phyloP scores from a whole-genome alignment of 192 early-diverging fungal species.

The Backusella liffmaniae region DNA sequence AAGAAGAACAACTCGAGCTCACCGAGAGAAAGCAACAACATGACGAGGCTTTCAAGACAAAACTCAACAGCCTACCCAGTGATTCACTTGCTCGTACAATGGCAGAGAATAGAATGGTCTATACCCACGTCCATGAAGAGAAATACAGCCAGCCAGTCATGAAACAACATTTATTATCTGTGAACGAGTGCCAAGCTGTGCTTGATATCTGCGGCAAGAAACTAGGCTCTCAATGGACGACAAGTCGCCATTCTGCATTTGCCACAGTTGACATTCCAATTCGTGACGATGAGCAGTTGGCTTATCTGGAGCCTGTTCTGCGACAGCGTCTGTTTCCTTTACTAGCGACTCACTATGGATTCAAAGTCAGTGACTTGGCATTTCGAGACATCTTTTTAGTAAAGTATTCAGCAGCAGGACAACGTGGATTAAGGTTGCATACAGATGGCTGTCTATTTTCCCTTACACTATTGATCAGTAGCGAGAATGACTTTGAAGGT shows the following conservation, averaged over 20 bases:
- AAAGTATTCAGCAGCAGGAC: conserved; percentile 43
- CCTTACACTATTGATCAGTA: conserved; percentile 51
- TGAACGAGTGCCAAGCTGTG: conserved; percentile 29
- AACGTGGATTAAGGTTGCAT: conserved; percentile 42
- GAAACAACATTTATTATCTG: background rate
- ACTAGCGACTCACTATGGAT: conserved; percentile 33
- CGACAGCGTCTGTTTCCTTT: conserved; percentile 25
- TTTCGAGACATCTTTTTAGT: conserved; percentile 51
- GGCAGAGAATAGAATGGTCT: conserved; percentile 9
- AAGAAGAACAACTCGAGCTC: conserved; percentile 23
- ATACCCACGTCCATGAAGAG: conserved; percentile 21
- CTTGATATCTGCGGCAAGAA: conserved; percentile 9
- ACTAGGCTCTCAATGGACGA: conserved; percentile 36
- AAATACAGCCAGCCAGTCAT: background rate
- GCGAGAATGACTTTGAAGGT: conserved; percentile 45
- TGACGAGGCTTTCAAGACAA: background rate
- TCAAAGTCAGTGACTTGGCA: conserved; percentile 25
- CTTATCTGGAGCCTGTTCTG: conserved; percentile 23
- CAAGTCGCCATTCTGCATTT: conserved; percentile 50
- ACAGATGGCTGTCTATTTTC: conserved; percentile 57
- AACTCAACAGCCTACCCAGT: conserved; percentile 20
- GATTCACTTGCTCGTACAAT: conserved; percentile 20
- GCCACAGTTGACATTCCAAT: conserved; percentile 50
- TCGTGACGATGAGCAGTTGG: conserved; percentile 12
- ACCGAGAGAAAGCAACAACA: conserved; percentile 9